Conservation (phyloP, 805 yeast species). For the Metschnikowia reukaufii region DNA sequence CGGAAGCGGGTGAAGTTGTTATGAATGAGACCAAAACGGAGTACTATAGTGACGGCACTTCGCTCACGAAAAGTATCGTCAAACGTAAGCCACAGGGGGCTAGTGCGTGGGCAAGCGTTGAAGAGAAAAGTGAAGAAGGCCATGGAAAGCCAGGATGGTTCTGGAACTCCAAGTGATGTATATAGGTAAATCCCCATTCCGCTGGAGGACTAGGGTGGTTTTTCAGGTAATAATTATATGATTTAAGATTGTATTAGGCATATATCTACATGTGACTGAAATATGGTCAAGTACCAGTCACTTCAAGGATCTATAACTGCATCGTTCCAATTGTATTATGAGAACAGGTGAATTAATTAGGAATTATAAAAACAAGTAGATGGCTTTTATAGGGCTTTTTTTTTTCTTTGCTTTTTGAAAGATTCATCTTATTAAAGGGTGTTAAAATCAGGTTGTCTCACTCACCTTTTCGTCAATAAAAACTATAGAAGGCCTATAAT, state of each 20-base stretch:
- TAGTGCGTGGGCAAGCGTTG: constrained; percentile 32
- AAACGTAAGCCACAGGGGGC: constrained; percentile 37
- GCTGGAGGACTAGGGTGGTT: neutral
- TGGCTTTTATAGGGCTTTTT: too few relatives aligned
- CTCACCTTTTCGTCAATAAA: too few relatives aligned
- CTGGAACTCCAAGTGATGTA: constrained; percentile 19
- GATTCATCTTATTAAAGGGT: too few relatives aligned
- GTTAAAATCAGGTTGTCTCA: too few relatives aligned
- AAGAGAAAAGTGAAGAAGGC: constrained; percentile 25
- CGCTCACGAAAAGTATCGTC: constrained; percentile 28
- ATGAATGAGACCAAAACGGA: constrained; percentile 35
- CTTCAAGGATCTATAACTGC: too few relatives aligned
- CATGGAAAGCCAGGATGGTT: constrained; percentile 25
- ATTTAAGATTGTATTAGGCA: neutral
- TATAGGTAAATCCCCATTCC: neutral
- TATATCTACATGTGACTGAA: too few relatives aligned
- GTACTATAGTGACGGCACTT: constrained; percentile 38
- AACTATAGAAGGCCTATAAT: too few relatives aligned
- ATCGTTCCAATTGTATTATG: too few relatives aligned
- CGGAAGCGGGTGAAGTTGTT: constrained; percentile 30
- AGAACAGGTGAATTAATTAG: too few relatives aligned
- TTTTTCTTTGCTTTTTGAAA: too few relatives aligned
- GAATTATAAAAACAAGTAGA: too few relatives aligned
- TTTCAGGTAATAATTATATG: neutral
- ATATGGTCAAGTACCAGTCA: too few relatives aligned